Percentiles rank a stretch among this genome's conserved stretches.
Evolutionary conservation across 768 basidiomycete species (phyloP).

Genomic region (Suillus lakei): DNA sequence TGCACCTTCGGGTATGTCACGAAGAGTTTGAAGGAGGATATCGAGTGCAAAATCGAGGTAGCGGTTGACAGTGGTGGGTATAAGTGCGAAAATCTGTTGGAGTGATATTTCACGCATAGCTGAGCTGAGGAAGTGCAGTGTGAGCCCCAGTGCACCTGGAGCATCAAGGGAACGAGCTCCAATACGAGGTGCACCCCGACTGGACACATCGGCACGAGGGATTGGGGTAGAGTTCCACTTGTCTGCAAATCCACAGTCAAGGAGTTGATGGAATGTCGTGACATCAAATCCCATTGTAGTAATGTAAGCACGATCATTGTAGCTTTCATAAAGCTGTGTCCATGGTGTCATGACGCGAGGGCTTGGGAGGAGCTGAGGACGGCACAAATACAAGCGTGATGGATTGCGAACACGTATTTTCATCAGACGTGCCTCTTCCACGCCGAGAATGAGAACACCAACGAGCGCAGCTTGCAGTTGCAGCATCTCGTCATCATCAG

Average conservation of each 20-base stretch:
- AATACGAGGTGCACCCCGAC: too few relatives aligned
- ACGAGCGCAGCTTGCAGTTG: background rate
- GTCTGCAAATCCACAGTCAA: constrained; percentile 37
- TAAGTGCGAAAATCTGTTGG: constrained; percentile 15
- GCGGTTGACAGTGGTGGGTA: background rate
- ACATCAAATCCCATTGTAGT: constrained; percentile 51
- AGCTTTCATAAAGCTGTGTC: constrained; percentile 36
- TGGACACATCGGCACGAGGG: too few relatives aligned
- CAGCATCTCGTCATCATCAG: background rate
- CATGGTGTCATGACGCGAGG: constrained; percentile 41
- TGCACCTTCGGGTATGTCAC: background rate
- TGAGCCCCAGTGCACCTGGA: constrained; percentile 44
- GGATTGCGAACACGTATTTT: background rate
- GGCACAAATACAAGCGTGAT: background rate
- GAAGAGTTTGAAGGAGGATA: background rate
- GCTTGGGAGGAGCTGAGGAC: constrained; percentile 34
- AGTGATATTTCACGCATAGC: constrained; percentile 41
- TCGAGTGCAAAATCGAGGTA: background rate
- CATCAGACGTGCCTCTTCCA: background rate
- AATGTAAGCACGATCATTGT: constrained; percentile 45
- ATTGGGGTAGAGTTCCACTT: too few relatives aligned
- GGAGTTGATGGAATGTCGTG: constrained; percentile 39
- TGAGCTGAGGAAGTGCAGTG: constrained; percentile 46
- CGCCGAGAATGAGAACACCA: background rate
- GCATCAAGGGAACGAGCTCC: constrained; percentile 19